Conservation (phyloP, 1,284 basidiomycete genomes). For the Puccinia horiana region DNA sequence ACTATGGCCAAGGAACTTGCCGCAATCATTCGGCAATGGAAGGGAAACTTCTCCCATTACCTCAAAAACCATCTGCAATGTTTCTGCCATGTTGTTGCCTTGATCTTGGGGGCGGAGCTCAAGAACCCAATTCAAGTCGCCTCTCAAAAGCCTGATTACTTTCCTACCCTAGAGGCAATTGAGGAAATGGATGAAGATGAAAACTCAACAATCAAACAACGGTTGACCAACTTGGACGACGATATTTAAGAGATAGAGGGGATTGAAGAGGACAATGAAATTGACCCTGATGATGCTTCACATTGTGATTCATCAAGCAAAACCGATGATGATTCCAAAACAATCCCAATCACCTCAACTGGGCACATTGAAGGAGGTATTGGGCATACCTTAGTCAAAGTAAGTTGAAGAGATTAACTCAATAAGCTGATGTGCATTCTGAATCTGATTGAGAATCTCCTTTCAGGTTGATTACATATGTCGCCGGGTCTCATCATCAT, state of each 20-base stretch:
- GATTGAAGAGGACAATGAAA: background rate
- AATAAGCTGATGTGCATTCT: too few species aligned
- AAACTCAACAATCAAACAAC: too few species aligned
- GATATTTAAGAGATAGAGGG: background rate
- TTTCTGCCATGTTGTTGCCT: background rate
- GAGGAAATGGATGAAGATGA: background rate
- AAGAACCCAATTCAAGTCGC: background rate
- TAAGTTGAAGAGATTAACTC: too few species aligned
- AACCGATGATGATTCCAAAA: too few species aligned
- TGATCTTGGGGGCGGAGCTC: too few species aligned
- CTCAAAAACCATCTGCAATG: background rate
- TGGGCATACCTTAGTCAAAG: too few species aligned
- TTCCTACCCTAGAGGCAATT: background rate
- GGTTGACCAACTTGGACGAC: background rate
- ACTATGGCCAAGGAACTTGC: background rate
- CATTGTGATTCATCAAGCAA: too few species aligned
- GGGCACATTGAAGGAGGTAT: background rate
- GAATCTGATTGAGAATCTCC: too few species aligned
- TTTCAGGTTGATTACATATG: slow-evolving; percentile 1
- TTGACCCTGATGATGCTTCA: too few species aligned
- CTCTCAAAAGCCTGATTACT: background rate
- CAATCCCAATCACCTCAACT: background rate
- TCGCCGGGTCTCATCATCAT: background rate
- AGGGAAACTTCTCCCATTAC: background rate
- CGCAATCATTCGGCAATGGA: background rate